Percentiles rank a stretch among this genome's conserved stretches.
Conservation (phyloP, 768 basidiomycete genomes). For the Suillus plorans region DNA sequence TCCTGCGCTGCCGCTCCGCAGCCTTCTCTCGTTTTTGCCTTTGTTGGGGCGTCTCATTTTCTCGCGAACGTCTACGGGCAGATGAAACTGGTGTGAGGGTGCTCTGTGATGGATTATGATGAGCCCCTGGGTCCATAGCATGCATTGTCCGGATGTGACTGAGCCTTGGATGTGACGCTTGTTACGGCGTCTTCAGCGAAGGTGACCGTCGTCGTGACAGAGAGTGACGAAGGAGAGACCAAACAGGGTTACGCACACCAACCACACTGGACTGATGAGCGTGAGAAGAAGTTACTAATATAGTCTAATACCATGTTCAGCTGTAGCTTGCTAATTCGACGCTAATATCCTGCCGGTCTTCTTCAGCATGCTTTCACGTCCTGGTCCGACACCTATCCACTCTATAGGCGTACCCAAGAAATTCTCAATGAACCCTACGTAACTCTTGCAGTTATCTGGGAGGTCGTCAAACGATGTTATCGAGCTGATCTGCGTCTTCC, state of each 20-base stretch:
- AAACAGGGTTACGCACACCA: constrained; percentile 21
- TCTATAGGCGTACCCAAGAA: constrained; percentile 71
- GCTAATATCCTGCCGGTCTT: constrained; percentile 16
- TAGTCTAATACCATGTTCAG: not conserved
- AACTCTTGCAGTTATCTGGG: constrained; percentile 82
- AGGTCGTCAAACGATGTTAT: constrained; percentile 67
- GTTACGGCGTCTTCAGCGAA: constrained; percentile 30
- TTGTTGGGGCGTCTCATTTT: constrained; percentile 74
- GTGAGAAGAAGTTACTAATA: constrained; percentile 20
- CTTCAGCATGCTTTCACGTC: constrained; percentile 71
- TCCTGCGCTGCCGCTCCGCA: constrained; percentile 80
- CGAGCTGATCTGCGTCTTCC: constrained; percentile 76
- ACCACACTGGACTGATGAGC: constrained; percentile 10
- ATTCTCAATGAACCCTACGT: constrained; percentile 84
- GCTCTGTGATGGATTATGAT: constrained; percentile 32
- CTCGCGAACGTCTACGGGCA: constrained; percentile 57
- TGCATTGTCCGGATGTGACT: constrained; percentile 22
- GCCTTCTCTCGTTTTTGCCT: constrained; percentile 82
- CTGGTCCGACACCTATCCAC: constrained; percentile 95
- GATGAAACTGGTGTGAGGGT: constrained; percentile 31
- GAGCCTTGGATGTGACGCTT: constrained; percentile 30
- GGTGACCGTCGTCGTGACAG: constrained; percentile 14
- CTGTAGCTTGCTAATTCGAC: constrained; percentile 20
- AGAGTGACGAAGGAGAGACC: constrained; percentile 29
- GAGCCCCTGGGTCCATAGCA: constrained; percentile 34